Conservation (phyloP, 495 filamentous ascomycete genomes). For the Xylaria castorea region DNA sequence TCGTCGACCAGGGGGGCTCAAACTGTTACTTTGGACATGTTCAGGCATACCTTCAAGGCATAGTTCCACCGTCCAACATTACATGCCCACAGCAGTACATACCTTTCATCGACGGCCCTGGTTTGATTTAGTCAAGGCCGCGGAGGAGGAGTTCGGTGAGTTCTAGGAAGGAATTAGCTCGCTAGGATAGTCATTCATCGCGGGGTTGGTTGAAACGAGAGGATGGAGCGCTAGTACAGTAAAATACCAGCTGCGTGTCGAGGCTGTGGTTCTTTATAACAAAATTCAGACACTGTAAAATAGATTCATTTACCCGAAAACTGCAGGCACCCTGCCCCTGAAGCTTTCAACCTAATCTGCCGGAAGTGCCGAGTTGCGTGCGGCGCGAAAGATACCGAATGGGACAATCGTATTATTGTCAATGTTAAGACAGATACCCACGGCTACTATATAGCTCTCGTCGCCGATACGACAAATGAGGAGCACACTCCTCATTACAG, state of each 20-base stretch:
- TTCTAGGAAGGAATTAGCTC: slow-evolving; percentile 16
- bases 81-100: slow-evolving; percentile 31
- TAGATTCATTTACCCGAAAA: not conserved
- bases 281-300: not conserved
- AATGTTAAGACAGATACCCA: no score
- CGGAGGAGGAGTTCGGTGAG: slow-evolving; percentile 5
- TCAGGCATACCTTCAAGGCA: slow-evolving; percentile 32
- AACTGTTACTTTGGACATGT: slow-evolving; percentile 33
- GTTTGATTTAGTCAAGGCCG: not conserved
- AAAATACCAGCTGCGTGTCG: not conserved
- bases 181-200: not conserved
- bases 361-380: no score
- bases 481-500: no score
- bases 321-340: not conserved
- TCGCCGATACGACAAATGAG: no score
- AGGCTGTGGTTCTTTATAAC: not conserved
- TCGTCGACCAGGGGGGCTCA: slow-evolving; percentile 27
- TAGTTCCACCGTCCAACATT: slow-evolving; percentile 31
- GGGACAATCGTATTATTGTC: no score
- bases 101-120: slow-evolving; percentile 30
- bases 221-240: not conserved
- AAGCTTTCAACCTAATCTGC: no score
- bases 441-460: no score
- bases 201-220: not conserved
- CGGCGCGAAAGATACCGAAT: no score